Evolutionary conservation across 164 flowering plant genomes (phyloP).

Genomic region (Vitis rupestris): DNA sequence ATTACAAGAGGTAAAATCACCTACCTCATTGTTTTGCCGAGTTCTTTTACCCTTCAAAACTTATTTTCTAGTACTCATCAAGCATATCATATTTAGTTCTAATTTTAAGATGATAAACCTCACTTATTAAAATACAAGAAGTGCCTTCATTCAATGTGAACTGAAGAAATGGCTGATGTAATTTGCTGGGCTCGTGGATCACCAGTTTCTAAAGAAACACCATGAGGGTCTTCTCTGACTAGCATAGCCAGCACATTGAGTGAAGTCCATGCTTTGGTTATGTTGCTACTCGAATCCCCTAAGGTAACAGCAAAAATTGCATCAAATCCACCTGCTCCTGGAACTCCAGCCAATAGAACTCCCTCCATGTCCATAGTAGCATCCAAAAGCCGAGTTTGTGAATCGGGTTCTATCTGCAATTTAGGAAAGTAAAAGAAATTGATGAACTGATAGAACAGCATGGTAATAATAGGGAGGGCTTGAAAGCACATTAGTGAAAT

Average conservation of each 20-base stretch:
- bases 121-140: not conserved
- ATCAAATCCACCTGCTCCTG: slow-evolving; percentile 99
- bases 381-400: slow-evolving; percentile 85
- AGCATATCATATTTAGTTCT: too few species aligned
- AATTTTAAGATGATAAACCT: too few species aligned
- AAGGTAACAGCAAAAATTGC: slow-evolving; percentile 90
- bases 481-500: too few species aligned
- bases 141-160: slow-evolving; percentile 27
- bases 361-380: slow-evolving; percentile 86
- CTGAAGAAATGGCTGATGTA: slow-evolving; percentile 55
- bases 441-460: not conserved
- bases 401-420: slow-evolving; percentile 91
- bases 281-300: slow-evolving; percentile 55
- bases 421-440: not conserved
- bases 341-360: slow-evolving; percentile 93
- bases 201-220: slow-evolving; percentile 68
- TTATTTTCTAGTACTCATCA: too few species aligned
- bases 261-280: slow-evolving; percentile 71
- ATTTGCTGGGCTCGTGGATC: slow-evolving; percentile 75
- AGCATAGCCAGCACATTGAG: slow-evolving; percentile 76
- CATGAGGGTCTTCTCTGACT: slow-evolving; percentile 91
- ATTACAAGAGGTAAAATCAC: not conserved
- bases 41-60: not conserved
- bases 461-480: not conserved
- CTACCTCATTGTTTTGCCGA: not conserved